Evolutionary conservation across 2,329 filamentous ascomycete species (phyloP), one percentile per base, ranked within the genome.

Genomic region (Microcyclosporella mali): DNA sequence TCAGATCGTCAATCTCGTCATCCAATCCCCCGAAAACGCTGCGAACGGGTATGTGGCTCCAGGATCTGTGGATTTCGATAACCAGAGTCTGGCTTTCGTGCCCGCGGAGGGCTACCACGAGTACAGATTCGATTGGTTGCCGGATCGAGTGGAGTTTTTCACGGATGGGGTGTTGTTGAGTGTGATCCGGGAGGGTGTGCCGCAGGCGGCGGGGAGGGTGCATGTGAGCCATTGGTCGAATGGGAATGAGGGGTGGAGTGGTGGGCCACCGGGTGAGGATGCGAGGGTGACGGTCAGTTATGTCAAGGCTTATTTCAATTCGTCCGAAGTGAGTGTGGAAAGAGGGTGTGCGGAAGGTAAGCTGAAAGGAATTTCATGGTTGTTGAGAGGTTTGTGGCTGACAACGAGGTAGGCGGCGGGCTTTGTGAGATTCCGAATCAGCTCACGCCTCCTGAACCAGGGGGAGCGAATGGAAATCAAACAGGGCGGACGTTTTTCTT

Each of bases 281-380:
- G 78, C 84, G 0, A 65, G 73, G 14, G 70, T 86, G 54, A 77
- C 73, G 6, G 71, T 89, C 17, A 75, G 72, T 29, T 88, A 88
- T 56, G 74, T 88, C 44, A 87, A 85, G 61, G 81, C 81, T 0
- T 90, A 89, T 63, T 90, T 88, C 69, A 89, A 89, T 68, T 81
- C 81, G 12, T 51, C 50, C 14, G 36, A 37, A n/a, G 38, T 28
- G 32, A 30, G n/a, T 14, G 31, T 7, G n/a, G 29, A 10, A 17
- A 31, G 9, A 21, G 9, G 15, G 33, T 25, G 21, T 25, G 21
- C 21, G 21, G 21, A 25, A 25, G 21, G 21, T 25, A 9, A 25
- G 21, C 9, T 36, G 32, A 11, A 12, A 40, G 19, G 21, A 9
- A 7, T n/a, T 16, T 15, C 38, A 21, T 36, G 30, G n/a, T 6